These are phyloP conservation scores for Mortierella hygrophila DNA, from an alignment of 192 early-diverging fungal species.

Conservation along the genomic window DNA sequence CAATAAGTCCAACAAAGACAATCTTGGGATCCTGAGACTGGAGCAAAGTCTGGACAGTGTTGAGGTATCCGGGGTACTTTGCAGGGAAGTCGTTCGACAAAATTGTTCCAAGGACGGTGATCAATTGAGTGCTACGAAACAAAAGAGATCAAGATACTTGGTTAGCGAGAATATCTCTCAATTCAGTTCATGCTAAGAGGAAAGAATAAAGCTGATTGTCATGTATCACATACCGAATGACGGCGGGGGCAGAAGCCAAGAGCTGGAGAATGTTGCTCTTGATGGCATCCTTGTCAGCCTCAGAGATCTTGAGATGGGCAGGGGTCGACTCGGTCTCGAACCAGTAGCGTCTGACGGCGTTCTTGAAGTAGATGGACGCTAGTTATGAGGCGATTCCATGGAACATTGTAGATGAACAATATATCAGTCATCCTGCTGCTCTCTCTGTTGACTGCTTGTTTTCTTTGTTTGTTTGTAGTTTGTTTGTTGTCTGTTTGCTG, in stretches of 20 bases:
- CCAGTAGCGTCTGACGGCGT: conserved; percentile 53
- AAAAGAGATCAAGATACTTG: neutral
- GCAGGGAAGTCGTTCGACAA: conserved; percentile 84
- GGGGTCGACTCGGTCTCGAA: conserved; percentile 44
- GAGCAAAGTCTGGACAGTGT: conserved; percentile 73
- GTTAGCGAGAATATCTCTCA: neutral
- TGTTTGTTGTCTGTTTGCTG: no score
- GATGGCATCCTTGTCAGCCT: conserved; percentile 47
- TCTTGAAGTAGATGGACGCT: conserved; percentile 58
- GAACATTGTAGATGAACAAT: neutral
- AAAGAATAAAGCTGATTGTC: neutral
- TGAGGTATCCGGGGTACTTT: conserved; percentile 86
- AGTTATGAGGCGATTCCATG: neutral
- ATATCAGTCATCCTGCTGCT: neutral
- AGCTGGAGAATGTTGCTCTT: conserved; percentile 51
- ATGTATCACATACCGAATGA: conserved; percentile 34
- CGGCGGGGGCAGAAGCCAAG: conserved; percentile 37
- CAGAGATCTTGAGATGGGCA: conserved; percentile 49
- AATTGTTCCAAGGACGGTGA: conserved; percentile 81
- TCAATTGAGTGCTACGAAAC: conserved; percentile 75
- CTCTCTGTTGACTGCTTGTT: neutral
- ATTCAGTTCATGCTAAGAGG: neutral
- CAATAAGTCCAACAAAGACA: conserved; percentile 84
- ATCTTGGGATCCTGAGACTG: conserved; percentile 73
- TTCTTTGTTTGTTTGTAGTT: neutral